Percentiles rank a stretch among this genome's conserved stretches.
phyloP scores from a whole-genome alignment of 345 rosid species.

The Eucalyptus sp. region DNA sequence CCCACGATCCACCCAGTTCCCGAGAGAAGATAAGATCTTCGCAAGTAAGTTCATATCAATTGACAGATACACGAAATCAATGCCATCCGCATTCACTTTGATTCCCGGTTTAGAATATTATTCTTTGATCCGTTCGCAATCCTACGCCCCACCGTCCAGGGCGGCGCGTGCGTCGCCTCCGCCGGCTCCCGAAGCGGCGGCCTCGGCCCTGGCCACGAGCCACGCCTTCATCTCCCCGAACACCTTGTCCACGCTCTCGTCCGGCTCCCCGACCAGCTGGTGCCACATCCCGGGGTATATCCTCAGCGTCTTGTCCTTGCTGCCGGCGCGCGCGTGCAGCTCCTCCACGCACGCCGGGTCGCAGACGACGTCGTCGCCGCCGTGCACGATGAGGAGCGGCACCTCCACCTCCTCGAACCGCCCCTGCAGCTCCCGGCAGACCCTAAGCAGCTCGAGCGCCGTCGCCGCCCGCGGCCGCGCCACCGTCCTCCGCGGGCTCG shows the following conservation, averaged over 20 bases:
- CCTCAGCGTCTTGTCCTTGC: slow-evolving; percentile 59
- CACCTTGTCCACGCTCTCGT: slow-evolving; percentile 53
- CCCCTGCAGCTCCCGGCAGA: slow-evolving; percentile 61
- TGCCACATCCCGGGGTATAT: slow-evolving; percentile 85
- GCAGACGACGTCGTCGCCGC: slow-evolving; percentile 69
- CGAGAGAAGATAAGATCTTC: background rate
- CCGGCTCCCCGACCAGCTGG: slow-evolving; percentile 78
- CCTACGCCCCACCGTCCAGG: background rate
- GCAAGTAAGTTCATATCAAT: background rate
- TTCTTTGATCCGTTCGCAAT: background rate
- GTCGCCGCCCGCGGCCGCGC: slow-evolving; percentile 81
- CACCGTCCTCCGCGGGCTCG: slow-evolving; percentile 52
- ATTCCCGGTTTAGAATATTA: background rate
- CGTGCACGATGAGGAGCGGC: slow-evolving; percentile 73
- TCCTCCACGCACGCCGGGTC: slow-evolving; percentile 69
- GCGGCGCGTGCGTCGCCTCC: background rate
- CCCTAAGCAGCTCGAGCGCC: slow-evolving; percentile 62
- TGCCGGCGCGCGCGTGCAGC: slow-evolving; percentile 50
- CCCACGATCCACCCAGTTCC: background rate
- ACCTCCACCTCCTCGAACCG: slow-evolving; percentile 77
- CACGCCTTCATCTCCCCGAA: slow-evolving; percentile 68
- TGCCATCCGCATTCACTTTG: background rate
- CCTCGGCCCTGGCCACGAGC: slow-evolving; percentile 42
- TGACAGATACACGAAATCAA: background rate
- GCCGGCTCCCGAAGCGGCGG: background rate